Evolutionary conservation across 176 grass and related monocot genomes (phyloP).

Genomic region (Oryza rufipogon): DNA sequence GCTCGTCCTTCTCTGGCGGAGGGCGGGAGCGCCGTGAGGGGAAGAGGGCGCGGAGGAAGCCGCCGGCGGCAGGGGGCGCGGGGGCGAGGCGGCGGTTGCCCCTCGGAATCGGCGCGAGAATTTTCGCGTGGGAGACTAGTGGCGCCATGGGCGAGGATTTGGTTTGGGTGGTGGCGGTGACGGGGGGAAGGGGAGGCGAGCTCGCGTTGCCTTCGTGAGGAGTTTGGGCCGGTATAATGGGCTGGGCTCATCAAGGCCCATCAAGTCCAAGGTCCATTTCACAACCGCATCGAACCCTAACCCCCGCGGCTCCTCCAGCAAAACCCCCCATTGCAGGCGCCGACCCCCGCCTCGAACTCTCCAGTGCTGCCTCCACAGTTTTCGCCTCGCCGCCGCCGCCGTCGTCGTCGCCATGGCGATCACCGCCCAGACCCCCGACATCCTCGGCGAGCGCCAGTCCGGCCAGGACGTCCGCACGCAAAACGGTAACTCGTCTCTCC

Average conservation of each 20-base stretch:
- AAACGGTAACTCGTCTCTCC: constrained; percentile 59
- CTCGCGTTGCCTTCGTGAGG: not conserved
- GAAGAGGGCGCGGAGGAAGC: constrained; percentile 49
- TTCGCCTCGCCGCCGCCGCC: not conserved
- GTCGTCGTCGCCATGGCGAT: constrained; percentile 57
- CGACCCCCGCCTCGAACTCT: constrained; percentile 37
- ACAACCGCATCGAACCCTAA: constrained; percentile 20
- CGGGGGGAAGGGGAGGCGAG: not conserved
- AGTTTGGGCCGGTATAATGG: not conserved
- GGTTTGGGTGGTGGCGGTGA: constrained; percentile 42
- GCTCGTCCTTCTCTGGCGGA: constrained; percentile 60
- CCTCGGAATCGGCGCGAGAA: constrained; percentile 5
- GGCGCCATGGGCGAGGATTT: constrained; percentile 59
- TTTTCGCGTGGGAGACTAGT: constrained; percentile 45
- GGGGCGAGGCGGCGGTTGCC: constrained; percentile 25
- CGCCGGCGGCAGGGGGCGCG: constrained; percentile 28
- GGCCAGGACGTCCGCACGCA: constrained; percentile 92
- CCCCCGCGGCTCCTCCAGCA: not conserved
- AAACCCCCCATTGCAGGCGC: constrained; percentile 8
- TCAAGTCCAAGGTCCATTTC: not conserved
- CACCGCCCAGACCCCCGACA: constrained; percentile 64
- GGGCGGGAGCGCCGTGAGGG: constrained; percentile 45
- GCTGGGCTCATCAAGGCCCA: no score
- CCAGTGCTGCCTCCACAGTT: constrained; percentile 27
- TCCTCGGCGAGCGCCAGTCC: constrained; percentile 90